Percentiles rank a stretch among this genome's conserved stretches.
phyloP scores from a whole-genome alignment of 345 rosid genomes.

The Brassica rapa region DNA sequence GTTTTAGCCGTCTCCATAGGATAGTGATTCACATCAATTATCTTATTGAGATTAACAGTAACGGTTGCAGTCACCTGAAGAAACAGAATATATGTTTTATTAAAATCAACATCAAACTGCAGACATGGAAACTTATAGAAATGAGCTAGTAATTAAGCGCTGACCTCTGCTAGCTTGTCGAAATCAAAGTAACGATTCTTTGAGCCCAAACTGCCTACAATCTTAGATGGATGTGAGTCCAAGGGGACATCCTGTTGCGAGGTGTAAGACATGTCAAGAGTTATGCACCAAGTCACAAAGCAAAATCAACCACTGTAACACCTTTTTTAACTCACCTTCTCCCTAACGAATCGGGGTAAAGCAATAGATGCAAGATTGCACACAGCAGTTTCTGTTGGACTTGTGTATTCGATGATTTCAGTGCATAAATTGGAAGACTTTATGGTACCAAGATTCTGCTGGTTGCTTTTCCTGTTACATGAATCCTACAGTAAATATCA shows the following conservation, averaged over 20 bases:
- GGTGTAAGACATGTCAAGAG: slow-evolving; percentile 3
- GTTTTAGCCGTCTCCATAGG: slow-evolving; percentile 87
- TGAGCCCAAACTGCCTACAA: not conserved
- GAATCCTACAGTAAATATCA: slow-evolving; percentile 55
- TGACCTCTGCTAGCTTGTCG: slow-evolving; percentile 81
- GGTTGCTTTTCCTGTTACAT: slow-evolving; percentile 90
- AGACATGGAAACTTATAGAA: not conserved
- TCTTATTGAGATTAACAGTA: slow-evolving; percentile 74
- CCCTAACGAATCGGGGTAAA: slow-evolving; percentile 76
- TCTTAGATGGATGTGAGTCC: not conserved
- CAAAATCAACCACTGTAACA: not conserved
- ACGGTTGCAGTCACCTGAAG: slow-evolving; percentile 64
- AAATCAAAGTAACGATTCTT: slow-evolving; percentile 81
- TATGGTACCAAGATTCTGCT: slow-evolving; percentile 92
- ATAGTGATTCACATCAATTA: slow-evolving; percentile 84
- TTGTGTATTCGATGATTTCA: slow-evolving; percentile 82
- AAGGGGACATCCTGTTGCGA: not conserved
- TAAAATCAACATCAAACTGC: not conserved
- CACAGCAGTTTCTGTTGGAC: slow-evolving; percentile 93
- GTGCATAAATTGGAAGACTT: slow-evolving; percentile 92
- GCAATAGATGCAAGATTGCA: slow-evolving; percentile 98
- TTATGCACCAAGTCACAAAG: not conserved
- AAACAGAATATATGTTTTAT: not conserved
- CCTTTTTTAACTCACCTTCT: slow-evolving; percentile 51
- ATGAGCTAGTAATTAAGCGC: slow-evolving; percentile 4